Conservation (phyloP, 441 rosid species). For the Jatropha multifida region DNA sequence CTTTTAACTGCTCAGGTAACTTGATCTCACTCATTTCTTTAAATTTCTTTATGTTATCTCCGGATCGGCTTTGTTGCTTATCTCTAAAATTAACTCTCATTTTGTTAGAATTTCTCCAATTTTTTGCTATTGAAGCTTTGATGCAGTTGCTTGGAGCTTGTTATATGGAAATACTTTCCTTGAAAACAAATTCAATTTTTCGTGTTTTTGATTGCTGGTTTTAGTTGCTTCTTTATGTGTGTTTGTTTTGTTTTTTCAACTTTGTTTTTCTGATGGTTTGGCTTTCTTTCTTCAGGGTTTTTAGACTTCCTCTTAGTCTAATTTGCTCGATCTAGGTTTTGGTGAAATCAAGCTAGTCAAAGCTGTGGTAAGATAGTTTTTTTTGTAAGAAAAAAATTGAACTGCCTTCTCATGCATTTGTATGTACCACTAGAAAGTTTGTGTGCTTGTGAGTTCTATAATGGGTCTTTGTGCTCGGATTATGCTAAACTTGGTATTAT, state of each 20-base stretch:
- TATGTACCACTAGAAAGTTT: not conserved
- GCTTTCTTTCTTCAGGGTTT: conserved; percentile 22
- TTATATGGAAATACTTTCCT: conserved; percentile 1
- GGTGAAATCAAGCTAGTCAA: conserved; percentile 20
- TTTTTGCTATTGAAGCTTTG: conserved; percentile 5
- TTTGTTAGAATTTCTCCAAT: conserved; percentile 13
- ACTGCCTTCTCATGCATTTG: not conserved
- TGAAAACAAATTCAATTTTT: not conserved
- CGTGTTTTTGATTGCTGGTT: not conserved
- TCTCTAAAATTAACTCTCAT: conserved; percentile 11
- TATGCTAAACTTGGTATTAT: not conserved
- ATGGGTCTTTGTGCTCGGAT: not conserved
- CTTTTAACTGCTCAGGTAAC: conserved; percentile 29
- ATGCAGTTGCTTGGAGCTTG: not conserved
- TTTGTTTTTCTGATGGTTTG: not conserved
- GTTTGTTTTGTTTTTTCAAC: not conserved
- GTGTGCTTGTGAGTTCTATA: not conserved
- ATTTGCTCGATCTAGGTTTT: conserved; percentile 30
- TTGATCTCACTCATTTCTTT: conserved; percentile 2
- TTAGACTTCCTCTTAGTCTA: conserved; percentile 15
- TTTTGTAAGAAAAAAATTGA: not conserved
- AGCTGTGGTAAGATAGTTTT: conserved; percentile 24
- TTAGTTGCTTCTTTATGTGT: not conserved
- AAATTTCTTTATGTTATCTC: conserved; percentile 1
- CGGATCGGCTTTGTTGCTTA: conserved; percentile 28